Percentiles rank a stretch among this genome's conserved stretches.
phyloP scores from a whole-genome alignment of 306 rosid genomes.

The Cicer pinnatifidum region DNA sequence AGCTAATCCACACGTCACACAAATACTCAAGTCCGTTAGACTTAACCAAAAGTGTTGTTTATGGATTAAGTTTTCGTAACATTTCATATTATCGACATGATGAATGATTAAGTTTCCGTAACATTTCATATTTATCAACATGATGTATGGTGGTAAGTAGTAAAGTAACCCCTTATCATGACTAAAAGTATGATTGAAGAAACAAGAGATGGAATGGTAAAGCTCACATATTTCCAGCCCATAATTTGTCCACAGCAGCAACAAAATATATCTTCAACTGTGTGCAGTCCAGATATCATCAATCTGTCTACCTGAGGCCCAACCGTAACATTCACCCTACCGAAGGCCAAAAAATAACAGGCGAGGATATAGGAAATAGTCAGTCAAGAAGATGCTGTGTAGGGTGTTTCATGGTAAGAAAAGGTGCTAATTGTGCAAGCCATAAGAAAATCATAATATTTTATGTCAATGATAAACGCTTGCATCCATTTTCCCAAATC shows the following conservation, averaged over 20 bases:
- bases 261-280: conserved; percentile 85
- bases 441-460: conserved; percentile 20
- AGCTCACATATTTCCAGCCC: conserved; percentile 95
- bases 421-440: not conserved
- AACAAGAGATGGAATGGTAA: conserved; percentile 31
- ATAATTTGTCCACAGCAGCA: conserved; percentile 86
- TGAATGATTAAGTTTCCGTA: conserved; percentile 18
- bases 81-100: conserved; percentile 12
- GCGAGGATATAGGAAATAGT: conserved; percentile 22
- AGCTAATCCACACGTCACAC: not conserved
- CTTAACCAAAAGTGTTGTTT: conserved; percentile 9
- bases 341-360: conserved; percentile 42
- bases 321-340: conserved; percentile 71
- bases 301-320: conserved; percentile 71
- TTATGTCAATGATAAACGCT: conserved; percentile 5
- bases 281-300: conserved; percentile 86
- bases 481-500: conserved; percentile 29
- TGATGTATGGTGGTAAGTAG: not conserved
- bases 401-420: conserved; percentile 8
- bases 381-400: conserved; percentile 10
- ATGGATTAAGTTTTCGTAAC: conserved; percentile 6
- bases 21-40: conserved; percentile 8
- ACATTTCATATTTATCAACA: conserved; percentile 3
- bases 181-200: conserved; percentile 26
- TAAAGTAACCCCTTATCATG: not conserved